Evolutionary conservation across 2,329 filamentous ascomycete genomes (phyloP).

Genomic region (Fusarium gaditjirri): DNA sequence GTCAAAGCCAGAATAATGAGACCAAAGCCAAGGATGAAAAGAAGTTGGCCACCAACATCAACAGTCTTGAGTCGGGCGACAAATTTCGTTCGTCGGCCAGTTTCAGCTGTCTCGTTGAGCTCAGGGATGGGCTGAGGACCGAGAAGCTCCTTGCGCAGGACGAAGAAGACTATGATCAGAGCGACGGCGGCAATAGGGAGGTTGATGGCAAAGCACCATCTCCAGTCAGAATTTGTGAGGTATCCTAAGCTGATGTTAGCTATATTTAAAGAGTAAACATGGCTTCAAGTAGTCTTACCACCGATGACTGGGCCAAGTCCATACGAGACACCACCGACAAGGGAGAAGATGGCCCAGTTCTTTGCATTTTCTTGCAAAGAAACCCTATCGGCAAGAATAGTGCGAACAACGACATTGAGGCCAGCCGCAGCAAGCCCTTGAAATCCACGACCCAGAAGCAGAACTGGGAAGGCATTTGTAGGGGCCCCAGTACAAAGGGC

Average conservation of each 20-base stretch:
- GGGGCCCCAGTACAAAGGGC: conserved; percentile 69
- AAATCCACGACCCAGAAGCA: conserved; percentile 71
- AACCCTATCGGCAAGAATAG: conserved; percentile 73
- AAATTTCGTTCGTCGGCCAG: conserved; percentile 50
- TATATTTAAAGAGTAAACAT: neutral
- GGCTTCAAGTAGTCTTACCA: conserved; percentile 43
- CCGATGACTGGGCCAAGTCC: conserved; percentile 71
- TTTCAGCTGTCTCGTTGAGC: conserved; percentile 53
- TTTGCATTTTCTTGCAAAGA: conserved; percentile 68
- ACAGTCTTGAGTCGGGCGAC: conserved; percentile 61
- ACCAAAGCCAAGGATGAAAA: conserved; percentile 66
- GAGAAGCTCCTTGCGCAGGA: conserved; percentile 69
- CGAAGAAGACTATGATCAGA: conserved; percentile 63
- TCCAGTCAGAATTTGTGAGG: conserved; percentile 66
- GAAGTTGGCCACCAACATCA: conserved; percentile 64
- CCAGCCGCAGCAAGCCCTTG: conserved; percentile 72
- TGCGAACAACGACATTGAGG: conserved; percentile 68
- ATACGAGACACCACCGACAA: conserved; percentile 69
- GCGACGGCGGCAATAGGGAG: conserved; percentile 65
- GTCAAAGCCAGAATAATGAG: conserved; percentile 65
- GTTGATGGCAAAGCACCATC: conserved; percentile 74
- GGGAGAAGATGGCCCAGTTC: conserved; percentile 70
- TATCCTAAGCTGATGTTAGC: conserved; percentile 50
- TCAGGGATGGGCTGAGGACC: conserved; percentile 61
- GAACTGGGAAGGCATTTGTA: conserved; percentile 63